Evolutionary conservation across 148 eudicot species (phyloP).

Genomic region (Silene uniflora): DNA sequence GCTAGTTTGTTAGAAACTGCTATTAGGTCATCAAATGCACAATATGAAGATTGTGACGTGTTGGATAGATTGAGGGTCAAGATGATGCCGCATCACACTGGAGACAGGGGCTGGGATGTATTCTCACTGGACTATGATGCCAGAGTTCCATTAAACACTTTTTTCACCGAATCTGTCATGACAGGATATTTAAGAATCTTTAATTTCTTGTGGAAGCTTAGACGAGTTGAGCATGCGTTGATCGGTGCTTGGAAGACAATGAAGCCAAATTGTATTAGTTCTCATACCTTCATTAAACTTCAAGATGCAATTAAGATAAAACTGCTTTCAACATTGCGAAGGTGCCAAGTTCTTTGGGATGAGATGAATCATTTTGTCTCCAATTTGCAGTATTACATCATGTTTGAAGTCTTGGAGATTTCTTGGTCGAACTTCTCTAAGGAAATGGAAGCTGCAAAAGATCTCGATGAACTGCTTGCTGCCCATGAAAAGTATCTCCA

Average conservation of each 20-base stretch:
- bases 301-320: slow-evolving; percentile 62
- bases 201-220: slow-evolving; percentile 93
- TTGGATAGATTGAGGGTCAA: slow-evolving; percentile 85
- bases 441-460: slow-evolving; percentile 93
- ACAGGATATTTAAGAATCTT: slow-evolving; percentile 71
- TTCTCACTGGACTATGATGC: slow-evolving; percentile 95
- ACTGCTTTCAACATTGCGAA: slow-evolving; percentile 66
- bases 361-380: slow-evolving; percentile 95
- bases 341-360: slow-evolving; percentile 91
- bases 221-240: slow-evolving; percentile 92
- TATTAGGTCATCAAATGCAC: slow-evolving; percentile 88
- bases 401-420: slow-evolving; percentile 98
- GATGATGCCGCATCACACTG: slow-evolving; percentile 94
- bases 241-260: slow-evolving; percentile 85
- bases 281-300: slow-evolving; percentile 58
- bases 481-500: slow-evolving; percentile 96
- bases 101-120: slow-evolving; percentile 98
- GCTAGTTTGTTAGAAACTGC: slow-evolving; percentile 93
- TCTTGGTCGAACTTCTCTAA: slow-evolving; percentile 81
- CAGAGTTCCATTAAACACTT: slow-evolving; percentile 73
- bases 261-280: slow-evolving; percentile 83
- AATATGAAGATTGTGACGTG: slow-evolving; percentile 82
- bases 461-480: slow-evolving; percentile 92
- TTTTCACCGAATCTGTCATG: slow-evolving; percentile 95
- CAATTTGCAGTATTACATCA: slow-evolving; percentile 90